Evolutionary conservation across 2,329 filamentous ascomycete species (phyloP), one percentile per base, ranked within the genome.

Genomic region (Byssothecium circinans): DNA sequence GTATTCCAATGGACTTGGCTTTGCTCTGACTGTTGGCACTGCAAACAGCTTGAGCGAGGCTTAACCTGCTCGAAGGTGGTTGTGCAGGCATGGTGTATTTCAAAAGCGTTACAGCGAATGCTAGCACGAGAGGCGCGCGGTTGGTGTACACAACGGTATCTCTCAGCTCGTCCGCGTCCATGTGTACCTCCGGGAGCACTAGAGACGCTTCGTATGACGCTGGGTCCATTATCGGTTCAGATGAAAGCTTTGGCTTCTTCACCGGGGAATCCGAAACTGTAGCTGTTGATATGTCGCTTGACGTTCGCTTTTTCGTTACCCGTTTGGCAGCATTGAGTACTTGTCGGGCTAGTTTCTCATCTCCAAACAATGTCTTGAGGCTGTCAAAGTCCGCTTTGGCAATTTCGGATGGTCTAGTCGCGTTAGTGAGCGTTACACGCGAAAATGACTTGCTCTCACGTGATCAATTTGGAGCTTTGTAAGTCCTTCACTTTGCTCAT

Each of bases 31-130:
- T 90, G 64, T 92, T 94, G 22, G 84, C 84, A 64, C 88, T 91
- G 14, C 95, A 88, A 1, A 94, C 85, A 0, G 88, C 89, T 69
- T 95, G 90, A 0, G 86, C 88, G 17, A 96, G 75, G 64, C 89
- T 95, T 17, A 95, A 74, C 38, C 89, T 79, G 65, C 89, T 92
- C n/a, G 88, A 94, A 2, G 86, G 77, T 2, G 90, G 90, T 65
- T 96, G 91, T 56, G 88, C 85, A 0, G 90, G 88, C 86, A 91
- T 92, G 0, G 89, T 95, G 64, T 87, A 85, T 37, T 87, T 85
- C 38, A 95, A 67, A 40, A 92, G 66, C 50, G 84, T 81, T 12
- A 90, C 81, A 1, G 87, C 84, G 69, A 95, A 95, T 0, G 89
- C 89, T 4, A 95, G 78, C 1, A 95, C 84, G 1, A 95, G 74